A percentile compares a stretch with the other conserved stretches of the same genome.
Conservation (phyloP, 208 protist species). For the Trypanosoma lewisi region DNA sequence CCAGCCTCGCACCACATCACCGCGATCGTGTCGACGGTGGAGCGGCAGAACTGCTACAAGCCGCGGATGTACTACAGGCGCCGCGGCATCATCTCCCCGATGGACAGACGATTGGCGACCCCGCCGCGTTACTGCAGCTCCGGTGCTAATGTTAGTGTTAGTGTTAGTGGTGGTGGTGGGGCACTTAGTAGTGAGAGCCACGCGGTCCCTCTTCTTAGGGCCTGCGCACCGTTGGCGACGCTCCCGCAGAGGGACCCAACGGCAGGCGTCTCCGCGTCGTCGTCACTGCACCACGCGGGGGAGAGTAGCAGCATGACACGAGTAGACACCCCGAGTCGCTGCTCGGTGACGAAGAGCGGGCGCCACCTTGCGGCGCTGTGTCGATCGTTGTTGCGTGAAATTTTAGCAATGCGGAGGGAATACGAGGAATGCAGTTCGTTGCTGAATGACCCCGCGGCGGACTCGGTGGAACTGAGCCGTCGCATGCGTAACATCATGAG, state of each 20-base stretch:
- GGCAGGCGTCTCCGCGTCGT: background rate
- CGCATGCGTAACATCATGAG: conserved; percentile 64
- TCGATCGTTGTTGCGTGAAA: conserved; percentile 47
- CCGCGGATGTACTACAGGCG: conserved; percentile 60
- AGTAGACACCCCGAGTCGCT: background rate
- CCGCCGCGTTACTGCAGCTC: conserved; percentile 12
- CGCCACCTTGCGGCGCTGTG: conserved; percentile 42
- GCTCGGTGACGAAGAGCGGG: conserved; percentile 10
- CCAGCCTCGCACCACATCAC: conserved; percentile 59
- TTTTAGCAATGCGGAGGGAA: conserved; percentile 40
- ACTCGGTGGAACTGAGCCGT: conserved; percentile 59
- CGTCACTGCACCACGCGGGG: background rate
- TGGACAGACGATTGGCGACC: conserved; percentile 11
- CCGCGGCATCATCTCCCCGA: conserved; percentile 23
- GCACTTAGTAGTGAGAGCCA: background rate
- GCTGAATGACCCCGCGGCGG: conserved; percentile 44
- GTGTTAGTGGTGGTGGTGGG: too few relatives aligned
- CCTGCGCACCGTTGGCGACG: background rate
- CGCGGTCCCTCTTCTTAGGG: background rate
- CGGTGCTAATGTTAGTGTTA: too few relatives aligned
- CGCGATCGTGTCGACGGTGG: conserved; percentile 67
- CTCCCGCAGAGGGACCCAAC: background rate
- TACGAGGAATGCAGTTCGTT: conserved; percentile 44
- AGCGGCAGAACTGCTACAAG: conserved; percentile 67
- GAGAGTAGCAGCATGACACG: conserved; percentile 1